Percentiles rank a stretch among this genome's conserved stretches.
Conservation (phyloP, 441 rosid species). For the Pelargonium fulgidum region DNA sequence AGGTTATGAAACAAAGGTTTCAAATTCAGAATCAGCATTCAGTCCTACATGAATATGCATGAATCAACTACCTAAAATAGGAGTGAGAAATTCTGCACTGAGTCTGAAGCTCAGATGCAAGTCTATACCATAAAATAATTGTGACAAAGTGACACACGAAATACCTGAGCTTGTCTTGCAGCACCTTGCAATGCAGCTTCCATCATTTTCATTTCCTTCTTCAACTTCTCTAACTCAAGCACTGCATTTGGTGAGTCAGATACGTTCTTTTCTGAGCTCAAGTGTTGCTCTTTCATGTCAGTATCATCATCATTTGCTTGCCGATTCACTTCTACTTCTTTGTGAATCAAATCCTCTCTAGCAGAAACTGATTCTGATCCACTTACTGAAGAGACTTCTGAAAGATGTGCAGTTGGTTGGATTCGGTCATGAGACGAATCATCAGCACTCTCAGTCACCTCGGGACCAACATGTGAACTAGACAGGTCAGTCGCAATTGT, state of each 20-base stretch:
- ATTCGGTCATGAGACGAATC: conserved; percentile 27
- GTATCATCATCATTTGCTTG: conserved; percentile 33
- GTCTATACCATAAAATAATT: conserved; percentile 10
- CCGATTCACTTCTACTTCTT: conserved; percentile 29
- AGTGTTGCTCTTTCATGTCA: conserved; percentile 31
- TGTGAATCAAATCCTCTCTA: conserved; percentile 22
- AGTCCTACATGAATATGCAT: neutral
- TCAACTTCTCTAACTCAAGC: conserved; percentile 66
- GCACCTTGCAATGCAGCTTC: conserved; percentile 96
- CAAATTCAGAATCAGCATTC: neutral
- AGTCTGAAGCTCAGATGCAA: conserved; percentile 4
- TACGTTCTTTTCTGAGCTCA: conserved; percentile 42
- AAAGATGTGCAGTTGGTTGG: conserved; percentile 30
- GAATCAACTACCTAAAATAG: neutral
- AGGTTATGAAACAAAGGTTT: neutral
- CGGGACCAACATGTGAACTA: conserved; percentile 26
- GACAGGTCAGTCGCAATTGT: conserved; percentile 33
- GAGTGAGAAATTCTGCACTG: conserved; percentile 1
- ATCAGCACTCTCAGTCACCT: conserved; percentile 30
- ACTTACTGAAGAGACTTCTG: conserved; percentile 39
- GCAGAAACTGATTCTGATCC: conserved; percentile 37
- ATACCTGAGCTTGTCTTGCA: conserved; percentile 99
- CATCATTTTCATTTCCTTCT: conserved; percentile 86
- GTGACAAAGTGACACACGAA: conserved; percentile 12
- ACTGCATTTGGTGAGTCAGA: conserved; percentile 38